Evolutionary conservation across 441 rosid genomes (phyloP).

Genomic region (Syzygium malaccense): DNA sequence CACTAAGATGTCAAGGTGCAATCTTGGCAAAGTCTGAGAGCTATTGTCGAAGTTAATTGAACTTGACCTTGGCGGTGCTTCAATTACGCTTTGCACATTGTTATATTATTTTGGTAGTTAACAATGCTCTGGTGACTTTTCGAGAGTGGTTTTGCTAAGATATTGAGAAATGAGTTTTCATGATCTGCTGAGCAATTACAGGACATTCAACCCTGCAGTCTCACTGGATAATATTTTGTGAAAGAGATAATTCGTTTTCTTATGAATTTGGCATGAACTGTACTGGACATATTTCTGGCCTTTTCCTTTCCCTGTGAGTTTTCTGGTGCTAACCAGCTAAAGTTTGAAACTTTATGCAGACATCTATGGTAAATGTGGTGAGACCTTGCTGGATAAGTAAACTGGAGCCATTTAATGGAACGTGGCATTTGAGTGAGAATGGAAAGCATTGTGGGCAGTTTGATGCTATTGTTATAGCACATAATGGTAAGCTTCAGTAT

Average conservation of each 20-base stretch:
- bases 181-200: not conserved
- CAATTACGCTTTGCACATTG: not conserved
- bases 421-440: slow-evolving; percentile 92
- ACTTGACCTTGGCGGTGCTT: not conserved
- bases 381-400: slow-evolving; percentile 96
- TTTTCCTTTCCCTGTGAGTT: not conserved
- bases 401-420: slow-evolving; percentile 72
- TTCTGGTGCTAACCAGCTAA: slow-evolving; percentile 1
- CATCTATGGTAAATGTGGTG: slow-evolving; percentile 50
- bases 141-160: not conserved
- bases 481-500: slow-evolving; percentile 48
- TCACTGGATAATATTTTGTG: not conserved
- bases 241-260: not conserved
- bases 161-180: not conserved
- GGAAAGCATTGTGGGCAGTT: slow-evolving; percentile 68
- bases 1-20: not conserved
- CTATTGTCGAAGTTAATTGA: not conserved
- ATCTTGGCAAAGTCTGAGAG: not conserved
- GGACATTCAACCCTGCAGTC: not conserved
- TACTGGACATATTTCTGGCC: not conserved
- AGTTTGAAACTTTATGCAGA: slow-evolving; percentile 35
- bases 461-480: slow-evolving; percentile 86
- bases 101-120: not conserved
- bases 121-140: not conserved
- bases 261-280: not conserved